Evolutionary conservation across 441 rosid species (phyloP).

Genomic region (Capsella rubella): DNA sequence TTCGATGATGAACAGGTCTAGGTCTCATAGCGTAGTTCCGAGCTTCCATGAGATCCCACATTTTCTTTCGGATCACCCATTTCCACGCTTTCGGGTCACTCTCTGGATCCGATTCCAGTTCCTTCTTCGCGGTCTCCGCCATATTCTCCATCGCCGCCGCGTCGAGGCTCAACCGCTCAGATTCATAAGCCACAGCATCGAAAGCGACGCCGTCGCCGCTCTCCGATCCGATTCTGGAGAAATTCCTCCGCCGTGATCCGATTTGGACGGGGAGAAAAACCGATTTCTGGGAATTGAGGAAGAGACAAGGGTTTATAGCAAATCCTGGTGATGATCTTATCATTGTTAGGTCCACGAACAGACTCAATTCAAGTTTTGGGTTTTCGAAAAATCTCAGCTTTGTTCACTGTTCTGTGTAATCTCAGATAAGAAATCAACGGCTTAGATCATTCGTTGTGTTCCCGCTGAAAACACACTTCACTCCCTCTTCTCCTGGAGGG

Average conservation of each 20-base stretch:
- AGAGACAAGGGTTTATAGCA: constrained; percentile 5
- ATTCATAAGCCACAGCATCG: constrained; percentile 67
- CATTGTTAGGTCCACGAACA: constrained; percentile 42
- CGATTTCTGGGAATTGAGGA: constrained; percentile 17
- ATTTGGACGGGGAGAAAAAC: constrained; percentile 9
- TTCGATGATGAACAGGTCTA: constrained; percentile 89
- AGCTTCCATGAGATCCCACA: constrained; percentile 93
- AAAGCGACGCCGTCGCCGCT: constrained; percentile 48
- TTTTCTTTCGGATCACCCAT: constrained; percentile 78
- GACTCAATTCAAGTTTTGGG: not conserved
- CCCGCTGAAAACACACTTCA: constrained; percentile 22
- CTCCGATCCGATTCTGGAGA: constrained; percentile 40
- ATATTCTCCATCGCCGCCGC: constrained; percentile 69
- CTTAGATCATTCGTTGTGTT: constrained; percentile 13
- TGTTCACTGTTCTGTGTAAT: not conserved
- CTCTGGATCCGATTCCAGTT: constrained; percentile 46
- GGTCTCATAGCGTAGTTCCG: constrained; percentile 74
- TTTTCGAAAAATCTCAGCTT: not conserved
- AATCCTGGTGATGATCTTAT: constrained; percentile 46
- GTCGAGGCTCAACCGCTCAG: constrained; percentile 71
- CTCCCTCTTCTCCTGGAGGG: not conserved
- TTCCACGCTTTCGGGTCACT: constrained; percentile 88
- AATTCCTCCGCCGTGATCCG: constrained; percentile 12
- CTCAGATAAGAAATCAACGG: constrained; percentile 39
- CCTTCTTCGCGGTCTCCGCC: constrained; percentile 67